Percentiles rank a stretch among this genome's conserved stretches.
phyloP scores from a whole-genome alignment of 1,284 basidiomycete species.

The Fomitopsis palustris region DNA sequence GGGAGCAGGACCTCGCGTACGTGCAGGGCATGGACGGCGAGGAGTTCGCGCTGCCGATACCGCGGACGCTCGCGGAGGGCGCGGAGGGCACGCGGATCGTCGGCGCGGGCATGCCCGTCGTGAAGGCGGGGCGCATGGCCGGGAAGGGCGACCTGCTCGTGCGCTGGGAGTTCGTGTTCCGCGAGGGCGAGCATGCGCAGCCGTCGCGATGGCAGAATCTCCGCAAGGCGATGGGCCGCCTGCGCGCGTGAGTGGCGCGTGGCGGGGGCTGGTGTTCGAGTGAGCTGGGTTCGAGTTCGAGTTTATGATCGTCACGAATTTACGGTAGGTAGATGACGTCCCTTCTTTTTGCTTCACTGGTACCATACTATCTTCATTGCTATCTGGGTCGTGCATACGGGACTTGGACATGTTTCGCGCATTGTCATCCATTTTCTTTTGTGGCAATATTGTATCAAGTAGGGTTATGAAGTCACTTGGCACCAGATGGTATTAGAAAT shows the following conservation, averaged over 20 bases:
- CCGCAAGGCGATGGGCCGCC: slow-evolving; percentile 26
- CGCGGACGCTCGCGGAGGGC: slow-evolving; percentile 61
- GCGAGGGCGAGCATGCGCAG: slow-evolving; percentile 22
- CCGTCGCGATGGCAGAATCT: slow-evolving; percentile 27
- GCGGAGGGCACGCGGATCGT: slow-evolving; percentile 62
- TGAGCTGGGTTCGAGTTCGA: not conserved
- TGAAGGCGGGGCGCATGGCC: slow-evolving; percentile 51
- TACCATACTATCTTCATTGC: too few species aligned
- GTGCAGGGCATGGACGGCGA: slow-evolving; percentile 73
- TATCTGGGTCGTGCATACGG: not conserved
- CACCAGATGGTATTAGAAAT: not conserved
- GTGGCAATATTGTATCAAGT: slow-evolving; percentile 1
- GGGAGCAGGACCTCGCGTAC: slow-evolving; percentile 44
- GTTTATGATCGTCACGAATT: not conserved
- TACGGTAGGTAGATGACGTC: not conserved
- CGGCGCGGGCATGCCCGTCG: slow-evolving; percentile 84
- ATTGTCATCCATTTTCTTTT: not conserved
- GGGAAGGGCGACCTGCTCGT: slow-evolving; percentile 79
- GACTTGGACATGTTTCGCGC: not conserved
- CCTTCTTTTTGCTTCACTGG: too few species aligned
- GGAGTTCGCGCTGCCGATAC: slow-evolving; percentile 57
- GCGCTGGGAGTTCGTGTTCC: slow-evolving; percentile 38
- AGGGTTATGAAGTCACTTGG: not conserved
- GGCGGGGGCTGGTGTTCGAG: slow-evolving; percentile 13
- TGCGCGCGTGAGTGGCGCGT: too few species aligned